Evolutionary conservation across 306 rosid species (phyloP), one percentile per base, ranked within the genome.

Genomic region (Casuarina cunninghamiana): DNA sequence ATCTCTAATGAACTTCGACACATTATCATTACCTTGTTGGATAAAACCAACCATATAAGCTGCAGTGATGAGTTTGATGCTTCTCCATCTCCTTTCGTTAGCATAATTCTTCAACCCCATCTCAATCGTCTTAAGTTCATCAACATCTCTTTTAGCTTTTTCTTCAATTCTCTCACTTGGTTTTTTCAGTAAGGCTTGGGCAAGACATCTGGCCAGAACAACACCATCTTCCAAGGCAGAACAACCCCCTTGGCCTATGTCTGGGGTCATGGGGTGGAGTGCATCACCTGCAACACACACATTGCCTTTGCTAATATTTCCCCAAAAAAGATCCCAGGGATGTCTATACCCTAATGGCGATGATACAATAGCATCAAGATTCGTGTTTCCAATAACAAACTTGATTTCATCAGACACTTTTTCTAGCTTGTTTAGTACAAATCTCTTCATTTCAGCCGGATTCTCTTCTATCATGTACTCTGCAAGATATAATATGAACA

Each of bases 1-100:
- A 58, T 93, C 89, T 83, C 97, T 90, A 0, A 90, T 53, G 58
- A 81, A 79, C 7, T 37, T 75, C 35, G 81, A 50, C 15, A 85
- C 10, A 57, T 62, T 81, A 15, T 85, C 88, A 72, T 82, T 45
- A 79, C 79, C 61, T 26, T 26, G 32, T 26, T 26, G 32, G 32
- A 26, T 26, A 26, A 26, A 26, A 26, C 32, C 32, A 26, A 81
- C 79, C 11, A 51, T 10, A 51, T 51, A 51, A 51, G 55, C 11
- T 51, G 55, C 15, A 2, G 55, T 51, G 55, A 51, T 51, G 55
- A 51, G 55, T 51, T 51, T 17, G 4, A 51, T 10, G 11, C 17
- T 17, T 13, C 55, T 51, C 55, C 5, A 0, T 0, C 55, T 51
- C 16, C 55, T 51, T n/a, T 51, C 55, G 12, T 3, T 51, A n/a